Evolutionary conservation across 2,329 filamentous ascomycete species (phyloP), one percentile per base, ranked within the genome.

Genomic region (Fusarium buharicum): DNA sequence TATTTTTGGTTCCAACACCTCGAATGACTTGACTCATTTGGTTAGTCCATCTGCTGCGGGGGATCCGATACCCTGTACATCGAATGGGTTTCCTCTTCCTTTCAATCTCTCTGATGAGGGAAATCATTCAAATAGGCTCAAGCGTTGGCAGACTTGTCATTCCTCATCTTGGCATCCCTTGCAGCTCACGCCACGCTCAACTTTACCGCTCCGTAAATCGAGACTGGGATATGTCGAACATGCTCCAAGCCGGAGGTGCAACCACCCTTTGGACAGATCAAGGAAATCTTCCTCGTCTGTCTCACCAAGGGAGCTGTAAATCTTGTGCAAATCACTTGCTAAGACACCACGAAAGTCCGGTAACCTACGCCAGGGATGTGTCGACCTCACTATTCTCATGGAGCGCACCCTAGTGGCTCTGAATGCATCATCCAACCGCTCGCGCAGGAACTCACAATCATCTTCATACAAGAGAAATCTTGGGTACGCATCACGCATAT

Each of bases 21-120:
- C 56, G 56, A 59, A 59, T 60, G n/a, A 14, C 3, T 59, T 38
- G 13, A 49, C 55, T 9, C 9, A 44, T 0, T 1, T 7, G 37
- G 43, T 46, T 59, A 59, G 50, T 27, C 6, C 2, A 13, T 37
- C 16, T n/a, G 14, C 7, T 12, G 27, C 12, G 12, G 30, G 14
- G 13, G 30, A 33, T 33, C 30, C 13, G 30, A 33, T 14, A 11
- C 27, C 30, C 13, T 14, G 30, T 5, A 7, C 22, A n/a, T 47
- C 27, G 31, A 48, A 43, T 14, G 37, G 11, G 3, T 38, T 17
- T 9, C 27, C 30, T 1, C 34, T 20, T 22, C 4, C 6, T 6
- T 22, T 22, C 20, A 22, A 22, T 22, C 20, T 22, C 22, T 24
- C 22, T 24, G 22, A 24, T 24, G 8, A 4, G 22, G 20, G 6